Percentiles rank a stretch among this genome's conserved stretches.
These are phyloP conservation scores for Ophiostoma sp. DNA, from an alignment of 2,329 filamentous ascomycete genomes.

Conservation along the genomic window DNA sequence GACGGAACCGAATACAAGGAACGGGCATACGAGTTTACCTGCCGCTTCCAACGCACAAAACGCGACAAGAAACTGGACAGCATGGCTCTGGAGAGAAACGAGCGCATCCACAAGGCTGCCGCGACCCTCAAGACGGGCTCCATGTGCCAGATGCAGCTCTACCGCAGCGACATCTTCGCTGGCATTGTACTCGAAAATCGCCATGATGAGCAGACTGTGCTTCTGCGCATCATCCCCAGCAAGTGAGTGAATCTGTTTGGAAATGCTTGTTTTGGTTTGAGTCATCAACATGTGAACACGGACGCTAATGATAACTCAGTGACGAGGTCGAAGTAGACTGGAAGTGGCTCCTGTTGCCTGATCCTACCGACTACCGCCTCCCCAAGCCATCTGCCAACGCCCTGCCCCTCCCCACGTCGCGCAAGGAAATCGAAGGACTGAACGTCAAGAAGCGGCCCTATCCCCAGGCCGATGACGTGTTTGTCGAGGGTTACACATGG, in stretches of 20 bases:
- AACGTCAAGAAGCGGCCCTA: slow-evolving; percentile 59
- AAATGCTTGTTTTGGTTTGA: too few relatives aligned
- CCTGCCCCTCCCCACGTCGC: slow-evolving; percentile 61
- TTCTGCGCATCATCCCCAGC: slow-evolving; percentile 78
- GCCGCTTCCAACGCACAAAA: slow-evolving; percentile 87
- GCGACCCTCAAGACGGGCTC: slow-evolving; percentile 64
- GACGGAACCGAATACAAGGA: slow-evolving; percentile 90
- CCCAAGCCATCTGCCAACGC: slow-evolving; percentile 70
- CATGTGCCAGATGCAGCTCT: slow-evolving; percentile 79
- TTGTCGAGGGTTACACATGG: slow-evolving; percentile 66
- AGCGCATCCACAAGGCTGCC: slow-evolving; percentile 63
- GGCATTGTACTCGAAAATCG: slow-evolving; percentile 83
- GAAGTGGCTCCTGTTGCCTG: slow-evolving; percentile 74
- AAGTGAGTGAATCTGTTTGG: slow-evolving; percentile 36
- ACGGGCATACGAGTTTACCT: slow-evolving; percentile 86
- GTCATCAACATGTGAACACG: neutral
- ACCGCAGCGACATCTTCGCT: slow-evolving; percentile 82
- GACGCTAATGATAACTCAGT: slow-evolving; percentile 11
- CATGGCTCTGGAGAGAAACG: slow-evolving; percentile 63
- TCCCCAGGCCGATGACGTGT: slow-evolving; percentile 60
- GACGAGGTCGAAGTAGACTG: slow-evolving; percentile 74
- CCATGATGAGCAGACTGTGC: slow-evolving; percentile 63
- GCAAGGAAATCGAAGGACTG: slow-evolving; percentile 59
- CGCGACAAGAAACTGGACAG: slow-evolving; percentile 69
- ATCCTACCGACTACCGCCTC: slow-evolving; percentile 63